Conservation (phyloP, 2,329 filamentous ascomycete genomes). For the Ophiostoma novo-ulmi region DNA sequence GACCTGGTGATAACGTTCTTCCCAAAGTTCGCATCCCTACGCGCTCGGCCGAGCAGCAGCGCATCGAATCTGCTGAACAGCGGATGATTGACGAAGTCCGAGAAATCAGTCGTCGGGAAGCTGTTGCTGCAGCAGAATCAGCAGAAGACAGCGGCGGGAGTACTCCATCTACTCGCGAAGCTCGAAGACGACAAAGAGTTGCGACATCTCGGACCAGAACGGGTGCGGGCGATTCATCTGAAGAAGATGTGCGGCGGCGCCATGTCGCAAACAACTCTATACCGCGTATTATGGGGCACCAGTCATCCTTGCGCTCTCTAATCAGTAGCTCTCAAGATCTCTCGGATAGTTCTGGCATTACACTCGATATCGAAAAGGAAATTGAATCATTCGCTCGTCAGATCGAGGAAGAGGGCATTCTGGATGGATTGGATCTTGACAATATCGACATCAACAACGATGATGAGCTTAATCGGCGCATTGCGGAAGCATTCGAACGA, state of each 20-base stretch:
- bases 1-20: conserved; percentile 73
- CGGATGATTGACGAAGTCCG: conserved; percentile 66
- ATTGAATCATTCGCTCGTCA: conserved; percentile 86
- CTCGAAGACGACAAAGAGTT: conserved; percentile 25
- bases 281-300: conserved; percentile 57
- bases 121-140: conserved; percentile 41
- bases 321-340: conserved; percentile 53
- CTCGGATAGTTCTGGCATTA: background rate
- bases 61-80: conserved; percentile 61
- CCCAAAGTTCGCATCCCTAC: conserved; percentile 53
- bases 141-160: conserved; percentile 18
- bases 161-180: conserved; percentile 11
- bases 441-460: conserved; percentile 79
- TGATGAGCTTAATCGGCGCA: conserved; percentile 83
- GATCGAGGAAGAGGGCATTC: conserved; percentile 57
- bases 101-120: conserved; percentile 67
- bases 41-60: conserved; percentile 49
- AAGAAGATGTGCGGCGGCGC: conserved; percentile 33
- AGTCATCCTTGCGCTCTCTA: conserved; percentile 79
- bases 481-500: conserved; percentile 80
- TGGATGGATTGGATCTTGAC: conserved; percentile 84
- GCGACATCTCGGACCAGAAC: conserved; percentile 24
- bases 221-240: conserved; percentile 28
- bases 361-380: conserved; percentile 73
- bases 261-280: conserved; percentile 38